Evolutionary conservation across 495 filamentous ascomycete species (phyloP), one percentile per base, ranked within the genome.

Genomic region (Aspergillus affinis): DNA sequence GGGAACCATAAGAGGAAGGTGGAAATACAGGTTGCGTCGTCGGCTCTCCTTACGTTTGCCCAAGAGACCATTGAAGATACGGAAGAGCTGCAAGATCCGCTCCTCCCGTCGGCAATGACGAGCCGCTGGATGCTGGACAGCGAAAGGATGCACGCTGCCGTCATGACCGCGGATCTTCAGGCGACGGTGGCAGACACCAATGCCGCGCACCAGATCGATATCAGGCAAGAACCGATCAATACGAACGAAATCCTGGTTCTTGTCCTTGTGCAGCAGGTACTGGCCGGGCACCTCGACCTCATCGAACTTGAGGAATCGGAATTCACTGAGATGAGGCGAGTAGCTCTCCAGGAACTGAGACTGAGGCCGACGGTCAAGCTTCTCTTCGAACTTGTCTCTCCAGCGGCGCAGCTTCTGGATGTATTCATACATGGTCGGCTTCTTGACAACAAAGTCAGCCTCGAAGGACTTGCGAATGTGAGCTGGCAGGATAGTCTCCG

Each of bases 221-320:
- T 91, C 88, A 13, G 95, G 92, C 67, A 98, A 73, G 84, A 99
- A 97, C 29, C 93, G 87, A 69, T 99, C 95, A 59, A 99, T 97
- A 27, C 91, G 88, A 58, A 98, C 86, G 67, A 99, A 98, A 70
- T 98, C 95, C 66, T 94, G 90, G 69, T 98, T 98, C 82, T 98
- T 98, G 70, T 99, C 95, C 68, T 92, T 92, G 72, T 96, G 95
- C 64, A 93, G 84, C 50, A 99, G 79, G 70, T 99, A 99, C 72
- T 99, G 95, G 2, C 95, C 95, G 0, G 95, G 95, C 48, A 99
- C 86, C 75, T 99, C 95, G 48, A 99, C 93, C 62, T 98, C 95
- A 70, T 99, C 95, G 63, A 98, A 97, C 70, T 97, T 97, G 68
- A 92, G 87, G 78, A 96, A 98, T 50, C 90, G 83, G 78, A 98